Evolutionary conservation across 2,329 filamentous ascomycete species (phyloP), one percentile per base, ranked within the genome.

Genomic region (Epichloe festucae): DNA sequence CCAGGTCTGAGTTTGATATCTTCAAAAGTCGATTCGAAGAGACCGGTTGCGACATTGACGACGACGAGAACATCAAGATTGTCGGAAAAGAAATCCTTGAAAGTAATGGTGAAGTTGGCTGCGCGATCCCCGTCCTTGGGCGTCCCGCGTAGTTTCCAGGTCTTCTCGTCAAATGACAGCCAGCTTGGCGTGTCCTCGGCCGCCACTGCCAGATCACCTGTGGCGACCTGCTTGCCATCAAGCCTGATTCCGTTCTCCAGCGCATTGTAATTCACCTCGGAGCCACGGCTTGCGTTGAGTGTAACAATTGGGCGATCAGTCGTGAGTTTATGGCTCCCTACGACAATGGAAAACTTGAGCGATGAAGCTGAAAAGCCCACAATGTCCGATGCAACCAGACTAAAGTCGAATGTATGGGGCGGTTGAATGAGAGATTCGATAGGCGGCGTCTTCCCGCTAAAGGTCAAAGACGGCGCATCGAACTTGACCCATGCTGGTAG

Each of bases 401-500:
- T 74, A 52, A 95, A 76, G 19, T 76, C 75, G 60, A 89, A 93
- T 0, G 71, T 76, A 61, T 94, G 84, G 3, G 88, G 84, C 7
- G 81, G 81, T 35, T 83, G 77, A 38, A 81, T 67, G 10, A 84
- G 71, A 31, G 79, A 80, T 53, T 78, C 76, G 46, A 81, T 72
- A 1, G 81, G 70, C 1, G 88, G 89, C 2, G 84, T 85, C 36
- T 69, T 78, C 23, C 89, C 89, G 1, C 77, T 78, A 59, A 95
- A 94, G 0, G 74, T 75, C 40, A 95, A 69, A 0, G 67, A 73
- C 2, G 63, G 63, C 1, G 76, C 63, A 58, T 93, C 78, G 60
- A 95, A 95, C n/a, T 70, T 70, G 44, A 95, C 71, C 89, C 89
- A 95, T 0, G 88, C 83, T 19, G 89, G 89, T 38, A 95, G 70